Evolutionary conservation across 2,329 filamentous ascomycete species (phyloP).

Genomic region (Aureobasidium sp.): DNA sequence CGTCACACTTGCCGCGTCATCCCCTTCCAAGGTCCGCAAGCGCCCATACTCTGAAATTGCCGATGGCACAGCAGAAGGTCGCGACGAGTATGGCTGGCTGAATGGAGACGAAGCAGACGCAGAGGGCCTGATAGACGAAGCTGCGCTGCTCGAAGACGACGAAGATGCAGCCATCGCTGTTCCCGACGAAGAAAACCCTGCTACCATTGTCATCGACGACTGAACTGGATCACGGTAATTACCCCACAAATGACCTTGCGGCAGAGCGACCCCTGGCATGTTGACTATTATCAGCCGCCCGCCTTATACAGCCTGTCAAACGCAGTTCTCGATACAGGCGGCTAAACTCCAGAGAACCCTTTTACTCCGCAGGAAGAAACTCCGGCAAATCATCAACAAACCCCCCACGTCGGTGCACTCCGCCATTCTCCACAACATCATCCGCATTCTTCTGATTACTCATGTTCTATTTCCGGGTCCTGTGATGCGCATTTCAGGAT

Average conservation of each 20-base stretch:
- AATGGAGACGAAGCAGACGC: constrained; percentile 51
- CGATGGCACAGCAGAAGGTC: constrained; percentile 55
- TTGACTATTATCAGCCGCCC: background rate
- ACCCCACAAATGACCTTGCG: background rate
- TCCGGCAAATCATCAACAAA: background rate
- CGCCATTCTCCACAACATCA: background rate
- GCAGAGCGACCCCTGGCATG: background rate
- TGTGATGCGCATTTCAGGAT: background rate
- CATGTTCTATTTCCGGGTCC: background rate
- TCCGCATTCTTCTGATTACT: background rate
- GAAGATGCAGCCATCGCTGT: background rate
- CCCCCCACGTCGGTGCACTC: background rate
- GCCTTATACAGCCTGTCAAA: background rate
- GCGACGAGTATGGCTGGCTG: constrained; percentile 66
- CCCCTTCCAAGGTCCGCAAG: constrained; percentile 44
- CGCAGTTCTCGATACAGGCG: background rate
- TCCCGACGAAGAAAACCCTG: background rate
- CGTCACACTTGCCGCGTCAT: constrained; percentile 16
- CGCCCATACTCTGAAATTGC: constrained; percentile 51
- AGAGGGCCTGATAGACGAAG: constrained; percentile 34
- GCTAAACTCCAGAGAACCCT: background rate
- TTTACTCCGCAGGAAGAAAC: background rate
- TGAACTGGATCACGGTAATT: background rate
- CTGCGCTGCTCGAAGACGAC: constrained; percentile 11
- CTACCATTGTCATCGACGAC: background rate